These are phyloP conservation scores for Aureobasidium leucospermi DNA, from an alignment of 2,329 filamentous ascomycete species.

Conservation along the genomic window DNA sequence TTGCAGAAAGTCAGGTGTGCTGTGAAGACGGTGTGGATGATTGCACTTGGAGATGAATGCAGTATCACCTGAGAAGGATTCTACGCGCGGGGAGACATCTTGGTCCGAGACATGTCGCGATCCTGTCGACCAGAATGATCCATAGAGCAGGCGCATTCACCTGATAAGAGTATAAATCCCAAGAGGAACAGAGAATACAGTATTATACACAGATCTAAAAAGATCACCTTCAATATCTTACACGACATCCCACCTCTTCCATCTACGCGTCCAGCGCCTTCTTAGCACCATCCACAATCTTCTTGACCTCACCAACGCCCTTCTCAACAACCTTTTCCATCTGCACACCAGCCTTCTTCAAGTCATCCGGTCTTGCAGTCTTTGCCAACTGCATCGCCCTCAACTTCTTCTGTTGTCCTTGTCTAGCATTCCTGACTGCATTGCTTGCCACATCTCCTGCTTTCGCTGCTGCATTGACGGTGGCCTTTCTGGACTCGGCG, in stretches of 20 bases:
- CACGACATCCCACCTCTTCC: no score
- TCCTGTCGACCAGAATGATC: no score
- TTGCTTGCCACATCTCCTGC: constrained; percentile 36
- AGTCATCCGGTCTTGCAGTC: constrained; percentile 40
- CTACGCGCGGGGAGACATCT: no score
- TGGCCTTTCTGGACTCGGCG: constrained; percentile 43
- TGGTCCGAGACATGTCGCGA: no score
- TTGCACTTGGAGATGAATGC: no score
- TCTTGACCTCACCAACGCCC: constrained; percentile 41
- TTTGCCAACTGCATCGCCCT: constrained; percentile 36
- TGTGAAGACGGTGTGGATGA: no score
- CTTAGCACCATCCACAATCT: constrained; percentile 41
- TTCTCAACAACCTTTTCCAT: constrained; percentile 48
- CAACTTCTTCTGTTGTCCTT: constrained; percentile 43
- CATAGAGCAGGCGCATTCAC: no score
- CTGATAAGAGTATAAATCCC: no score
- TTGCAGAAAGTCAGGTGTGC: no score
- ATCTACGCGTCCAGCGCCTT: constrained; percentile 33
- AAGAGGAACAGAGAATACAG: no score
- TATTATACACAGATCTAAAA: background rate
- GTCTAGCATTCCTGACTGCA: constrained; percentile 36
- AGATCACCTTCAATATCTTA: background rate
- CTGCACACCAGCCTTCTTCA: constrained; percentile 40
- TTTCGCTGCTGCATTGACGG: constrained; percentile 33
- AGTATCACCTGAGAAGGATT: no score